Evolutionary conservation across 2,329 filamentous ascomycete species (phyloP).

Genomic region (Ophiostoma quercus): DNA sequence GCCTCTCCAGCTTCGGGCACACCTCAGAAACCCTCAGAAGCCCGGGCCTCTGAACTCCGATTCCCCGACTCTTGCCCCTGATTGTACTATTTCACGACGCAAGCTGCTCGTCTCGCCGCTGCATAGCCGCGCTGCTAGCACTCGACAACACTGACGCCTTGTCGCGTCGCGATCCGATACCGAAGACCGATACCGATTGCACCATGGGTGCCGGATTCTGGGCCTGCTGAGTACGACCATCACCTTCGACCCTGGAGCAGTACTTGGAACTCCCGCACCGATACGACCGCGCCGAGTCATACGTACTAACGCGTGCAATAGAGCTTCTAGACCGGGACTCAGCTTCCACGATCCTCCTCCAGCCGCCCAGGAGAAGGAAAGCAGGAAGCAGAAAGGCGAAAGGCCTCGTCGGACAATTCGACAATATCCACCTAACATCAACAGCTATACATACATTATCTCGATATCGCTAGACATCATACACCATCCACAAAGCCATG

Average conservation of each 20-base stretch:
- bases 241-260: background rate
- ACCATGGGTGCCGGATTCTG: conserved; percentile 23
- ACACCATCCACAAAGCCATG: conserved; percentile 3
- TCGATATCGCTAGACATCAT: background rate
- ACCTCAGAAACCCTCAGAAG: too few relatives aligned
- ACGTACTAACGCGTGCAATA: conserved; percentile 15
- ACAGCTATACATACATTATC: background rate
- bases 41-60: background rate
- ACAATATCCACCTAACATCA: background rate
- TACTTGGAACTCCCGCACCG: background rate
- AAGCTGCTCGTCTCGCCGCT: background rate
- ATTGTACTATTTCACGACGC: background rate
- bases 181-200: conserved; percentile 14
- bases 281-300: background rate
- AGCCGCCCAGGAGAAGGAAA: background rate
- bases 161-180: conserved; percentile 18
- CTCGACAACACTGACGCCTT: conserved; percentile 5
- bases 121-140: background rate
- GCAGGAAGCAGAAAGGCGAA: background rate
- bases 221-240: conserved; percentile 19
- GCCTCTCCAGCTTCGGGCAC: background rate
- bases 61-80: background rate
- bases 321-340: conserved; percentile 24
- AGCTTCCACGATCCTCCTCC: conserved; percentile 15
- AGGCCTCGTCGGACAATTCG: background rate